Evolutionary conservation across 371 early-diverging fungal genomes (phyloP), one percentile per base, ranked within the genome.

Genomic region (Mortierella sp.): DNA sequence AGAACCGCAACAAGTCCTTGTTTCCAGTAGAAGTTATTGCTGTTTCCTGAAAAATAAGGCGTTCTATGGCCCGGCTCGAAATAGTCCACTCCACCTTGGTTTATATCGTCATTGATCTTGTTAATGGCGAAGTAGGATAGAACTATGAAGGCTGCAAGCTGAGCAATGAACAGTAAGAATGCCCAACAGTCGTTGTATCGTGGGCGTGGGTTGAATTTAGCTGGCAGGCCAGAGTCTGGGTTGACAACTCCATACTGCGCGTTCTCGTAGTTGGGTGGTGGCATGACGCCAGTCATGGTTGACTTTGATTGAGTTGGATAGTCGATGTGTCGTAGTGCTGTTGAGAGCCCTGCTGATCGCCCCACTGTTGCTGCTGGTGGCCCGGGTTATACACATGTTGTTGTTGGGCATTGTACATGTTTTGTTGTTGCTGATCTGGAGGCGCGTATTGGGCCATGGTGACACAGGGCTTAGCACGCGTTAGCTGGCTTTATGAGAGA

Each of bases 121-220:
- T 51, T 24, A 24, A 86, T 66, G 1, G 78, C 71, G 55, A 74
- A 72, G 55, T 62, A 64, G 18, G 86, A 78, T 12, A 85, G 62
- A 3, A 81, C 84, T 5, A 83, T 71, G 51, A 89, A 88, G 2
- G 77, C 91, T 24, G 78, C 83, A 22, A 89, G 68, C 28, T 83
- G 84, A n/a, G 86, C 71, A 16, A 87, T 60, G 68, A 87, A 91
- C 12, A 91, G 63, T 20, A 89, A 64, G n/a, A 87, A 78, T 0
- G 91, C 91, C 90, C 91, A 91, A 45, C 88, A 64, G 76, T 91
- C 91, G 70, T 86, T 81, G 71, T 72, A 84, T 11, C 68, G 60
- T 12, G 83, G 72, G 6, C 64, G 72, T n/a, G 83, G 78, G 47
- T 77, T 75, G 73, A 83, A 86, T 60, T 84, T 83, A 20, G 77